Evolutionary conservation across 352 stramenopile genomes (phyloP).

Genomic region (Phytophthora ramorum): DNA sequence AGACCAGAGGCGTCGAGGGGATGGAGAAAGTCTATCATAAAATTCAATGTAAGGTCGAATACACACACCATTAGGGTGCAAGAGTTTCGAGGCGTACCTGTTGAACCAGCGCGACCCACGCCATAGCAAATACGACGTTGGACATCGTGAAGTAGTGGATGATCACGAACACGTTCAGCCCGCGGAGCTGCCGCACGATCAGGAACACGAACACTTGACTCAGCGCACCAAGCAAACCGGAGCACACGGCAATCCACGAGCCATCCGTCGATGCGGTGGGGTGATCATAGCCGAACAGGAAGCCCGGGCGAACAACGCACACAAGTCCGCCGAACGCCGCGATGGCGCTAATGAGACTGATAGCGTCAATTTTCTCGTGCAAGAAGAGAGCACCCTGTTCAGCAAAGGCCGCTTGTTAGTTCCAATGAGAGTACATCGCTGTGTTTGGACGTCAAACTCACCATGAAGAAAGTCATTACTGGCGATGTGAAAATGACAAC

Average conservation of each 20-base stretch:
- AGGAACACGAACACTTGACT: slow-evolving; percentile 56
- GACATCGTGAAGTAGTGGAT: slow-evolving; percentile 61
- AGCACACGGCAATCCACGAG: slow-evolving; percentile 36
- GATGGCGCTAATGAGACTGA: slow-evolving; percentile 42
- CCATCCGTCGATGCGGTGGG: slow-evolving; percentile 2
- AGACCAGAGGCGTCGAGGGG: slow-evolving; percentile 35
- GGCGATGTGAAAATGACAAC: slow-evolving; percentile 66
- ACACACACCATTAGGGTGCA: background rate
- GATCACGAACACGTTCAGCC: slow-evolving; percentile 48
- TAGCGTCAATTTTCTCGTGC: slow-evolving; percentile 41
- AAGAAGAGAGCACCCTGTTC: slow-evolving; percentile 19
- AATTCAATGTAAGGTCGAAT: background rate
- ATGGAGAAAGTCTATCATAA: slow-evolving; percentile 29
- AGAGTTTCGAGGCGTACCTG: slow-evolving; percentile 23
- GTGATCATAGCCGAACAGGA: slow-evolving; percentile 50
- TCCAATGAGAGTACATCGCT: background rate
- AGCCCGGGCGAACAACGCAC: slow-evolving; percentile 47
- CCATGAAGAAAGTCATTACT: slow-evolving; percentile 69
- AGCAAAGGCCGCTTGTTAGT: background rate
- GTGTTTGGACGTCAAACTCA: slow-evolving; percentile 19
- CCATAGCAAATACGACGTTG: slow-evolving; percentile 35
- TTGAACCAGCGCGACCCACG: slow-evolving; percentile 46
- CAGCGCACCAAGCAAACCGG: slow-evolving; percentile 44
- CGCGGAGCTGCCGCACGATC: slow-evolving; percentile 49
- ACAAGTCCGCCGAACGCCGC: slow-evolving; percentile 44